phyloP scores from a whole-genome alignment of 2,329 filamentous ascomycete genomes.

The Colletotrichum neosansevieriae region DNA sequence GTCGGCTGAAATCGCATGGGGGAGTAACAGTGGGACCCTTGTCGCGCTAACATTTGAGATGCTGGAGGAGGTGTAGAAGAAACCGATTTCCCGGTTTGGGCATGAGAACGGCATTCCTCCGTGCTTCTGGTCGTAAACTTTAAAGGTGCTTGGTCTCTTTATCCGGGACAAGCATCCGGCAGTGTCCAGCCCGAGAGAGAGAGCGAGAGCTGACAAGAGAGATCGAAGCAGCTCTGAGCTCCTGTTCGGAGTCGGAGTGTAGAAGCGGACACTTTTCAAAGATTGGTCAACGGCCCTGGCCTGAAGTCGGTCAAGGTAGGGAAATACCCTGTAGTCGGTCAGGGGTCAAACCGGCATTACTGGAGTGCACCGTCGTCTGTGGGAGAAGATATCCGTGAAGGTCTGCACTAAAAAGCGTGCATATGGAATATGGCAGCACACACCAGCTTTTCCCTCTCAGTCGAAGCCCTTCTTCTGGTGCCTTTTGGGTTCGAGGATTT shows the following conservation, averaged over 20 bases:
- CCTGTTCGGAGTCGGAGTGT: slow-evolving; percentile 19
- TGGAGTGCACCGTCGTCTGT: background rate
- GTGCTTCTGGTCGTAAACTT: slow-evolving; percentile 26
- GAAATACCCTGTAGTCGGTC: slow-evolving; percentile 9
- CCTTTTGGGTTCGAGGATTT: background rate
- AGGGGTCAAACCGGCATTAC: slow-evolving; percentile 9
- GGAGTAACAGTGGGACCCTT: too few relatives aligned
- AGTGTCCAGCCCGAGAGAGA: background rate
- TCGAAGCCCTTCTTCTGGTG: too few relatives aligned
- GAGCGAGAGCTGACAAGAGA: background rate
- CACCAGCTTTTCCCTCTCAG: background rate
- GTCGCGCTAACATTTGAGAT: too few relatives aligned
- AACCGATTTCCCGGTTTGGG: slow-evolving; percentile 31
- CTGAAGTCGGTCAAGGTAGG: slow-evolving; percentile 10
- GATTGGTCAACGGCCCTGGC: slow-evolving; percentile 23
- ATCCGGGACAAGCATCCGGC: slow-evolving; percentile 13
- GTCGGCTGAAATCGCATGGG: too few relatives aligned
- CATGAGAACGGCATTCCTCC: slow-evolving; percentile 27
- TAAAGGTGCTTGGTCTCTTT: background rate
- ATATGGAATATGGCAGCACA: background rate
- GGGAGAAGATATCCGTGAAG: slow-evolving; percentile 12
- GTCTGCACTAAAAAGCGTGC: background rate
- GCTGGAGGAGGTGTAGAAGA: too few relatives aligned
- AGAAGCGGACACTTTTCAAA: slow-evolving; percentile 6
- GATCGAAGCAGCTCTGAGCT: slow-evolving; percentile 7